Evolutionary conservation across 2,329 filamentous ascomycete species (phyloP), one percentile per base, ranked within the genome.

Genomic region (Curvularia eragrostidis): DNA sequence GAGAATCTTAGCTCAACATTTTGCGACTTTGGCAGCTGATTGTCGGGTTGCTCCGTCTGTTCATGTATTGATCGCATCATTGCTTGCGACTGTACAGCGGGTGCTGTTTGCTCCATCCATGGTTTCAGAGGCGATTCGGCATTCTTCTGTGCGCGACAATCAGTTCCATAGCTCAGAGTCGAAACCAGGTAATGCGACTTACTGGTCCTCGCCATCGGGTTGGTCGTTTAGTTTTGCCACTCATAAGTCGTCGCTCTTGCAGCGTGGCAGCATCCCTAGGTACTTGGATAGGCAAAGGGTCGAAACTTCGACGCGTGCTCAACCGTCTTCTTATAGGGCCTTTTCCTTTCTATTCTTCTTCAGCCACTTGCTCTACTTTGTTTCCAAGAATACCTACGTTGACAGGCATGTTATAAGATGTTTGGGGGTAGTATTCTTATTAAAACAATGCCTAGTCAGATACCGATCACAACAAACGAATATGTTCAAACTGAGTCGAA

Each of bases 1-100:
- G 66, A 68, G 32, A 68, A 66, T 0, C 66, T 61, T 9, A 68
- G 41, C 15, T 52, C 49, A 30, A 67, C 58, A 38, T 61, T 52
- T 10, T 52, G 52, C 15, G 56, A 10, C n/a, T 30, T 42, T 48
- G 56, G 26, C 18, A 24, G 21, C 6, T 34, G 47, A n/a, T 18
- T 48, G 12, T 21, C 28, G 34, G 19, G 7, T 5, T 13, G 51
- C 26, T 3, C 15, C 18, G 26, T 26, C 15, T 38, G 24, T 12
- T 51, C 19, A 23, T 9, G 42, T 24, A 38, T 28, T 36, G 39
- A 36, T 23, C 18, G 50, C 4, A n/a, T 19, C 0, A 21, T 13
- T 6, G 32, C 6, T 8, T 58, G 41, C 3, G 54, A 47, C 13
- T 54, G 51, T 32, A 48, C 32, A 23, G 47, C 19, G 3, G 47